A percentile compares a stretch with the other conserved stretches of the same genome.
These are phyloP conservation scores for Anethum foeniculum DNA, from an alignment of 140 eudicot species.

Conservation along the genomic window DNA sequence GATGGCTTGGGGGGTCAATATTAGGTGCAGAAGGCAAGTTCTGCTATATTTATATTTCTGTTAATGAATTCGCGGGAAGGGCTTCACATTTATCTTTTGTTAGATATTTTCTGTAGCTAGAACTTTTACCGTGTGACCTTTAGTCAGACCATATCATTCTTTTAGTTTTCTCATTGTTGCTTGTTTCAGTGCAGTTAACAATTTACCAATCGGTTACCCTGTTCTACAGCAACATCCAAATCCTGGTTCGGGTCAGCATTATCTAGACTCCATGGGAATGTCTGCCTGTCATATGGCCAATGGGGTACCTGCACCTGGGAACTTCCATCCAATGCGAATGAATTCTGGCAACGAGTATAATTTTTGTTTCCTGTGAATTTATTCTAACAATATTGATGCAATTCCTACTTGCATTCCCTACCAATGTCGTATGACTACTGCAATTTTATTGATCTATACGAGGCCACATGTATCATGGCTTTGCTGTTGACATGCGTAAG, in stretches of 20 bases:
- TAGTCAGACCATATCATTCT: background rate
- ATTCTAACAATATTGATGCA: background rate
- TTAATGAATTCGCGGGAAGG: too few relatives aligned
- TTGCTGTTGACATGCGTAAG: background rate
- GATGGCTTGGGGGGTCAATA: too few relatives aligned
- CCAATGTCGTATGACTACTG: background rate
- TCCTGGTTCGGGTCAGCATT: constrained; percentile 74
- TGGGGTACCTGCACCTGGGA: constrained; percentile 88
- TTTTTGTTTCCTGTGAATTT: background rate
- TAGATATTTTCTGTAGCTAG: background rate
- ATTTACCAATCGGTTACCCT: constrained; percentile 91
- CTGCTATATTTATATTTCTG: too few relatives aligned
- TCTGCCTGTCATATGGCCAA: constrained; percentile 80
- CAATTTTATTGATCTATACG: background rate
- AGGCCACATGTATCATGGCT: background rate
- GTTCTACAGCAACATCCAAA: constrained; percentile 65
- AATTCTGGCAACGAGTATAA: constrained; percentile 70
- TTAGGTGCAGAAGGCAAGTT: too few relatives aligned
- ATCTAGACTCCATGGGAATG: constrained; percentile 69
- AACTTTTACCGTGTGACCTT: background rate
- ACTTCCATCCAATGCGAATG: constrained; percentile 76
- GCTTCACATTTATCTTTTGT: background rate
- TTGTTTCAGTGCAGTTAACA: constrained; percentile 69
- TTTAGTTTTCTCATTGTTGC: constrained; percentile 22
- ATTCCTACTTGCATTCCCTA: background rate